A percentile compares a stretch with the other conserved stretches of the same genome.
Conservation (phyloP, 352 stramenopile genomes). For the Phytophthora multivora region DNA sequence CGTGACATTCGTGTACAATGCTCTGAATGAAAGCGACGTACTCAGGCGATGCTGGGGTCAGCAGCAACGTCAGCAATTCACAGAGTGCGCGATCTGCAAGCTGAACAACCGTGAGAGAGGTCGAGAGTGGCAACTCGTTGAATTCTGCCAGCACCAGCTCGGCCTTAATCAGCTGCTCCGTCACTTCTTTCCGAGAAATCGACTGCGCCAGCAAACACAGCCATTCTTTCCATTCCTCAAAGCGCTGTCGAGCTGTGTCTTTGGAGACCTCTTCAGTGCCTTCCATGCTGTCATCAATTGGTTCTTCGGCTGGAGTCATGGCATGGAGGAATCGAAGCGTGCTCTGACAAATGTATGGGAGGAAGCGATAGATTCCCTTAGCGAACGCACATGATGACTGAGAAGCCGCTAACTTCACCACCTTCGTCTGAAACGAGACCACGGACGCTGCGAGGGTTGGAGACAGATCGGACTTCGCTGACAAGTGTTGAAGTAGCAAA, state of each 20-base stretch:
- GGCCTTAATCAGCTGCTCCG: constrained; percentile 55
- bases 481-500: constrained; percentile 48
- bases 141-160: constrained; percentile 55
- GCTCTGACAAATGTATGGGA: constrained; percentile 62
- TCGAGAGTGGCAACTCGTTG: constrained; percentile 20
- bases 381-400: constrained; percentile 37
- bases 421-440: constrained; percentile 41
- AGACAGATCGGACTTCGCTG: constrained; percentile 1
- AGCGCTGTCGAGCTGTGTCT: constrained; percentile 21
- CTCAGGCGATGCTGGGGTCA: constrained; percentile 45
- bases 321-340: constrained; percentile 45
- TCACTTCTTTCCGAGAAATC: constrained; percentile 57
- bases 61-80: constrained; percentile 46
- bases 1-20: constrained; percentile 40
- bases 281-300: constrained; percentile 4
- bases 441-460: constrained; percentile 26
- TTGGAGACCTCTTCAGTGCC: constrained; percentile 4
- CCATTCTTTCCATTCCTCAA: constrained; percentile 57
- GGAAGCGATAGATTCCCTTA: constrained; percentile 48
- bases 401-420: constrained; percentile 43
- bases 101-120: constrained; percentile 14
- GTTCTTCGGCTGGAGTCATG: constrained; percentile 14
- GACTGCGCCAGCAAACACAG: constrained; percentile 47
- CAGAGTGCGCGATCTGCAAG: constrained; percentile 38
- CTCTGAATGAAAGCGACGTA: constrained; percentile 56